Base-by-base conservation (phyloP, 257 asterid genomes). In the Parsonsia alboflavescens region DNA sequence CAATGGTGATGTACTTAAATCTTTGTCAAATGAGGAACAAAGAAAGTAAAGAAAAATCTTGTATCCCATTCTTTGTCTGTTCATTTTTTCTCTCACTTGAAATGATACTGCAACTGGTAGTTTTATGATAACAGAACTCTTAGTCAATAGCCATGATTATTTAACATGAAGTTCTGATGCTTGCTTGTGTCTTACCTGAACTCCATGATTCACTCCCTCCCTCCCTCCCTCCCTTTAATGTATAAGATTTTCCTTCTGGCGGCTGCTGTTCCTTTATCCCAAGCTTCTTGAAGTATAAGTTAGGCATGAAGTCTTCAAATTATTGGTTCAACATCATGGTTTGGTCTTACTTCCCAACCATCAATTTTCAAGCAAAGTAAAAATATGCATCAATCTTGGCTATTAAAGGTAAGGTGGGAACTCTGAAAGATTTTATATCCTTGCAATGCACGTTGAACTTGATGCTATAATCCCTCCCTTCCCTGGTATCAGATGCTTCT, bases 361-460 rank as follows among this genome's bases (percentile, higher is more conserved):
- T 45, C 49, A 6, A 11, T 45, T 8, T 45, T 10, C 49, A 45
- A 45, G 39, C 1, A 33, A 33, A 33, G 39, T 1, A 33, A 42
- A 7, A 42, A 42, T 42, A 42, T 42, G 7, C 46, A 2, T 42
- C 46, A 1, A 13, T 48, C 49, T 10, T 48, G 16, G 13, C 0
- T 48, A 2, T n/a, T 63, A 6, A 16, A 64, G 11, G 41, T 24
- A 11, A 44, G 22, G 56, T 53, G 36, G 24, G 30, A 9, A 24
- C 39, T 7, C 46, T 1, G 21, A 50, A 50, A 50, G 1, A 54
- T 13, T 4, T 50, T 16, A 62, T 36, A 52, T 74, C 76, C 75
- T 77, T 78, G 67, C 68, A 76, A 41, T 73, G 78, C 73, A 76
- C 71, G 79, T 80, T 72, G 64, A 11, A 33, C 17, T 44, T 73